Evolutionary conservation across 1,284 basidiomycete genomes (phyloP).

Genomic region (Pascua guehoae): DNA sequence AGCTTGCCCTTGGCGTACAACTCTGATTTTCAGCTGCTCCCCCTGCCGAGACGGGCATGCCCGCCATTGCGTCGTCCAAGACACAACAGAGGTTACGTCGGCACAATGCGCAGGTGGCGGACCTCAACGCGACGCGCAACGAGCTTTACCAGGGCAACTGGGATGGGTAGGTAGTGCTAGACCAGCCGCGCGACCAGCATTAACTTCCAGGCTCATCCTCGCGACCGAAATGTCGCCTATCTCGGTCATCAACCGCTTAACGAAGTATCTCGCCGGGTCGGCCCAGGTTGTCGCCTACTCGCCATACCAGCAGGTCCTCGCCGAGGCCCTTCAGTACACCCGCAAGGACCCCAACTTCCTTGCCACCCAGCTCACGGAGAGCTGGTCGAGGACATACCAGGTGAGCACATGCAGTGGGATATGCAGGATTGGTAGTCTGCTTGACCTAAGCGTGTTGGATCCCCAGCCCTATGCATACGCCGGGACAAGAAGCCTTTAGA

Average conservation of each 20-base stretch:
- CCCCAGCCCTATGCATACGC: slow-evolving; percentile 33
- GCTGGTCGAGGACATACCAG: slow-evolving; percentile 88
- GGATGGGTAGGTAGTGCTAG: slow-evolving; percentile 63
- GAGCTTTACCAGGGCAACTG: slow-evolving; percentile 85
- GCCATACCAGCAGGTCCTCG: slow-evolving; percentile 73
- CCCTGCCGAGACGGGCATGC: slow-evolving; percentile 36
- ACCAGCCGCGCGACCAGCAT: too few species aligned
- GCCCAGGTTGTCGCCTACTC: slow-evolving; percentile 82
- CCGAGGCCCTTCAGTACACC: slow-evolving; percentile 71
- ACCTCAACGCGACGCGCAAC: slow-evolving; percentile 63
- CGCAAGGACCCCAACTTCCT: slow-evolving; percentile 67
- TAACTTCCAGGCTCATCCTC: slow-evolving; percentile 63
- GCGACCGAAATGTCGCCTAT: slow-evolving; percentile 82
- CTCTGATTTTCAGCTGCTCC: slow-evolving; percentile 24
- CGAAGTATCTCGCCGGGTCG: slow-evolving; percentile 77
- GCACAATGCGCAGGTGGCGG: slow-evolving; percentile 39
- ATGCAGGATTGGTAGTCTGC: too few species aligned
- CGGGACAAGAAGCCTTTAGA: too few species aligned
- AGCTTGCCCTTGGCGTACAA: too few species aligned
- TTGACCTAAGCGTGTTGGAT: neutral
- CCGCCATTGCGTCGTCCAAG: slow-evolving; percentile 29
- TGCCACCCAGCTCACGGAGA: slow-evolving; percentile 76
- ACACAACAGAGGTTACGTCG: slow-evolving; percentile 29
- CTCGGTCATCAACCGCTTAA: slow-evolving; percentile 71
- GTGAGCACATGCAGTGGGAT: slow-evolving; percentile 20